phyloP scores from a whole-genome alignment of 352 stramenopile genomes.

The Thalassiosira oceanica region DNA sequence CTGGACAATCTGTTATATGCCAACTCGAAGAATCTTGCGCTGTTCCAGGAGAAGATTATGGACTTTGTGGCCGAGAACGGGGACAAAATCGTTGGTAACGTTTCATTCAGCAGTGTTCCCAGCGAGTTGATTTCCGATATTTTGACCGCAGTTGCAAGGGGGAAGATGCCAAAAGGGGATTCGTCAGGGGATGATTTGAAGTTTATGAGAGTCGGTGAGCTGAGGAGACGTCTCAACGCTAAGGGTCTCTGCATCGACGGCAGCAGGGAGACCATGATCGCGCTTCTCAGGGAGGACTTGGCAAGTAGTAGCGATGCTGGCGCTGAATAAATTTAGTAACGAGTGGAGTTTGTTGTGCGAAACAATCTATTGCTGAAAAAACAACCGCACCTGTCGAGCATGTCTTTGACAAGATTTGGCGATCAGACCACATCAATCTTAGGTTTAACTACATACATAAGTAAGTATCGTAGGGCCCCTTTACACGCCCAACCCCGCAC shows the following conservation, averaged over 20 bases:
- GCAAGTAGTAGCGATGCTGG: too few species aligned
- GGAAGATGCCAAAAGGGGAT: not conserved
- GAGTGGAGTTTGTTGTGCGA: too few species aligned
- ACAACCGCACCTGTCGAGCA: too few species aligned
- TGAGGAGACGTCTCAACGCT: not conserved
- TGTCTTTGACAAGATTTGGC: too few species aligned
- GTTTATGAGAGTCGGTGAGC: constrained; percentile 3
- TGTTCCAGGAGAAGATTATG: not conserved
- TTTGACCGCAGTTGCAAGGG: not conserved
- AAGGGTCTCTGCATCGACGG: constrained; percentile 10
- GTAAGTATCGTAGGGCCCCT: too few species aligned
- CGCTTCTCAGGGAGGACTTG: not conserved
- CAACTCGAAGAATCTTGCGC: constrained; percentile 5
- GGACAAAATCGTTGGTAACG: not conserved
- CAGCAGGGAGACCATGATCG: constrained; percentile 6
- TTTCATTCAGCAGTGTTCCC: not conserved
- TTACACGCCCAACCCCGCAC: too few species aligned
- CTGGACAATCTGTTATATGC: constrained; percentile 10
- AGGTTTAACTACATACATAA: too few species aligned
- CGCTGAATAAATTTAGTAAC: too few species aligned
- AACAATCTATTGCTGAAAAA: too few species aligned
- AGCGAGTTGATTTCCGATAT: not conserved
- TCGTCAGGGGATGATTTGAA: constrained; percentile 1
- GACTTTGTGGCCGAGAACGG: constrained; percentile 5
- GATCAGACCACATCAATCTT: too few species aligned